phyloP scores from a whole-genome alignment of 768 basidiomycete species.

The Butyriboletus loyo region DNA sequence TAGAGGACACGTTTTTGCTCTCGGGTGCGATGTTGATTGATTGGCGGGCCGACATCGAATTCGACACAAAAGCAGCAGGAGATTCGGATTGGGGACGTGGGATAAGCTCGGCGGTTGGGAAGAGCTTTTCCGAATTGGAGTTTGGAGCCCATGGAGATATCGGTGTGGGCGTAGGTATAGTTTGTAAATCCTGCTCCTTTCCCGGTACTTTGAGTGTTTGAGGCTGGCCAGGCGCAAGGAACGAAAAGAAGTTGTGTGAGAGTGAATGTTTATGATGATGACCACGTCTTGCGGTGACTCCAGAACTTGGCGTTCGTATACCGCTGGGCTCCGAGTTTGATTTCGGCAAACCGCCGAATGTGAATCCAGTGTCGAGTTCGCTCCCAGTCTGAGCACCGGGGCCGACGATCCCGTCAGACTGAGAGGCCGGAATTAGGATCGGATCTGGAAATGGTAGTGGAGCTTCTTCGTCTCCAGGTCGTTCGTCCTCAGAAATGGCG shows the following conservation, averaged over 20 bases:
- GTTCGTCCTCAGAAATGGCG: slow-evolving; percentile 67
- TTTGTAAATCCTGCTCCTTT: slow-evolving; percentile 42
- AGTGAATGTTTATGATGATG: slow-evolving; percentile 94
- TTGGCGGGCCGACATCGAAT: slow-evolving; percentile 3
- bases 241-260: slow-evolving; percentile 94
- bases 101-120: slow-evolving; percentile 8
- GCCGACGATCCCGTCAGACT: slow-evolving; percentile 26
- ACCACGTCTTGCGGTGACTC: slow-evolving; percentile 45
- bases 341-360: slow-evolving; percentile 54
- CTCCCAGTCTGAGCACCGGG: slow-evolving; percentile 30
- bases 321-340: slow-evolving; percentile 20
- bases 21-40: background rate
- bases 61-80: slow-evolving; percentile 14
- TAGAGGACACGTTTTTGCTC: slow-evolving; percentile 16
- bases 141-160: slow-evolving; percentile 68
- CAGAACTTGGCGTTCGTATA: slow-evolving; percentile 12
- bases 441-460: slow-evolving; percentile 46
- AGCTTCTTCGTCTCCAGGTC: slow-evolving; percentile 43
- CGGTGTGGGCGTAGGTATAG: slow-evolving; percentile 58
- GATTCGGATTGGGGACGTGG: slow-evolving; percentile 26
- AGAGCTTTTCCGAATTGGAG: slow-evolving; percentile 26
- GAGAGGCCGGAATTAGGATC: slow-evolving; percentile 41
- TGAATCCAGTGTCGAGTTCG: slow-evolving; percentile 55
- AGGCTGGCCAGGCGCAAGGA: slow-evolving; percentile 70
- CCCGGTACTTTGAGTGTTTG: slow-evolving; percentile 5